Conservation (phyloP, 2,329 filamentous ascomycete genomes). For the Trichoderma sp. region DNA sequence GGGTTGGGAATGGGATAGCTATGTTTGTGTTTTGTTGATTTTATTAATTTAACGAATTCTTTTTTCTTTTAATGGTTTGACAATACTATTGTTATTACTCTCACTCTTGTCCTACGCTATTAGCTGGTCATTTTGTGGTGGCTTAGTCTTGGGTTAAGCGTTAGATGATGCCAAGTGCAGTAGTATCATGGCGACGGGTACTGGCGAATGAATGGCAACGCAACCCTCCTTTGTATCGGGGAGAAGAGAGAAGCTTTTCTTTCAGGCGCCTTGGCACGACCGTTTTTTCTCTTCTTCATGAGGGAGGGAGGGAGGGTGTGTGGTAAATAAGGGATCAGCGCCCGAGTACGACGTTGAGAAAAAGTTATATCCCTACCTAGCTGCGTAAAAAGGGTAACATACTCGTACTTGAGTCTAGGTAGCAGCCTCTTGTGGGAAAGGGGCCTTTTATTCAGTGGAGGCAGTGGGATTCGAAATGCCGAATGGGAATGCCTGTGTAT, state of each 20-base stretch:
- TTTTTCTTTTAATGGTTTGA: background rate
- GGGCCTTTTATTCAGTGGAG: background rate
- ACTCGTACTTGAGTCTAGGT: background rate
- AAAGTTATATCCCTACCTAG: background rate
- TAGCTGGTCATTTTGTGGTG: background rate
- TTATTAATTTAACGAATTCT: background rate
- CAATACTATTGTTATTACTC: background rate
- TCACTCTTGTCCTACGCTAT: background rate
- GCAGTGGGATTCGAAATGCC: background rate
- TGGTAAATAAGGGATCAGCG: background rate
- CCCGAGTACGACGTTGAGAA: background rate
- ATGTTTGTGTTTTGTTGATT: background rate
- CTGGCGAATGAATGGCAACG: background rate
- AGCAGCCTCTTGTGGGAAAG: background rate
- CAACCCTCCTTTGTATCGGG: background rate
- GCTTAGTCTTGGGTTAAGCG: background rate
- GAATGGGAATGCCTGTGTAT: background rate
- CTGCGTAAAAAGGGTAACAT: background rate
- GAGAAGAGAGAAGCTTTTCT: background rate
- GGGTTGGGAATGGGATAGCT: background rate
- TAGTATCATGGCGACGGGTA: background rate
- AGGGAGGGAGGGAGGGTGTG: background rate
- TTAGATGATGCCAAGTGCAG: background rate
- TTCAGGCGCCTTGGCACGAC: background rate
- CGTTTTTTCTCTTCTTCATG: background rate